Conservation (phyloP, 805 yeast species). For the Ogataea angusta region DNA sequence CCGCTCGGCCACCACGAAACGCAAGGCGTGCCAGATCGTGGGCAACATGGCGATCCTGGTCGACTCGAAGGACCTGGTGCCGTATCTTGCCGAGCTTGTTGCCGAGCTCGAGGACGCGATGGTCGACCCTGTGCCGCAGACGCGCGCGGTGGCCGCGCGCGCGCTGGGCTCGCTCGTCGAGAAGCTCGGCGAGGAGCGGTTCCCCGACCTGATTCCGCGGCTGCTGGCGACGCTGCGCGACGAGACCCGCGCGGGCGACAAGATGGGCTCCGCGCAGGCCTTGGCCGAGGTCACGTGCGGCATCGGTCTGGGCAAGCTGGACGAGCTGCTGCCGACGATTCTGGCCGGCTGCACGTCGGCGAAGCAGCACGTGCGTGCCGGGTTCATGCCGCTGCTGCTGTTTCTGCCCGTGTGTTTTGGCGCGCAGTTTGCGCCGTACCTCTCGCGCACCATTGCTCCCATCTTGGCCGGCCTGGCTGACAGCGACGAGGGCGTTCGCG, state of each 20-base stretch:
- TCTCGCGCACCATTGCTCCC: slow-evolving; percentile 84
- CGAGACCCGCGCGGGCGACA: slow-evolving; percentile 77
- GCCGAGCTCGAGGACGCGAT: slow-evolving; percentile 85
- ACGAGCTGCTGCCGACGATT: slow-evolving; percentile 81
- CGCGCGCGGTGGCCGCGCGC: slow-evolving; percentile 96
- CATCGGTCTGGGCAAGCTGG: slow-evolving; percentile 81
- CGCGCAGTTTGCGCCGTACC: slow-evolving; percentile 83
- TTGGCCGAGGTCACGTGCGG: slow-evolving; percentile 92
- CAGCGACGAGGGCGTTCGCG: slow-evolving; percentile 78
- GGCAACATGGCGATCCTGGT: slow-evolving; percentile 98
- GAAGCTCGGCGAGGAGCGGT: slow-evolving; percentile 90
- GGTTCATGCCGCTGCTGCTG: slow-evolving; percentile 84
- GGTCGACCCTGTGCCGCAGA: slow-evolving; percentile 98
- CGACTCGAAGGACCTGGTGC: slow-evolving; percentile 78
- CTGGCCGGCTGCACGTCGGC: slow-evolving; percentile 65
- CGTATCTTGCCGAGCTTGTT: slow-evolving; percentile 75
- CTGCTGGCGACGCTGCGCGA: slow-evolving; percentile 74
- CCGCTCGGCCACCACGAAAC: slow-evolving; percentile 87
- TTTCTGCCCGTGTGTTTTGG: slow-evolving; percentile 96
- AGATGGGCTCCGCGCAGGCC: slow-evolving; percentile 97
- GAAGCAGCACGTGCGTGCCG: slow-evolving; percentile 78
- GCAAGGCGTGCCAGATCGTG: slow-evolving; percentile 94
- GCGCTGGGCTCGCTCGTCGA: slow-evolving; percentile 96
- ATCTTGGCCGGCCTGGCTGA: slow-evolving; percentile 91
- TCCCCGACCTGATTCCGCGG: slow-evolving; percentile 87